phyloP scores from a whole-genome alignment of 1,284 basidiomycete genomes.

The Sparassis latifolia region DNA sequence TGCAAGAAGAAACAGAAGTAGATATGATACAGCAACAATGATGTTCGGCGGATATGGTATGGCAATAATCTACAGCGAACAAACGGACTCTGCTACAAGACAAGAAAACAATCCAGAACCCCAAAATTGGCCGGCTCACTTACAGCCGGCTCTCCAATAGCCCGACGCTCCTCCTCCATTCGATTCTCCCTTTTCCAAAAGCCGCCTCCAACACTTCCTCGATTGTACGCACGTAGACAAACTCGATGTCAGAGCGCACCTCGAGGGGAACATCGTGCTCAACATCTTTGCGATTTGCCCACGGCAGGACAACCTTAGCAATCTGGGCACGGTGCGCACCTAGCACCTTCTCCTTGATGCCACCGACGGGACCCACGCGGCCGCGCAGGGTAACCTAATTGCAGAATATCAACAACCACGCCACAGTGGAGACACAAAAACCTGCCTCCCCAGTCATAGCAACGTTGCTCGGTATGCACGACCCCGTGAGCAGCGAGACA shows the following conservation, averaged over 20 bases:
- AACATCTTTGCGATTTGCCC: conserved; percentile 79
- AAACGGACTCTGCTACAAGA: neutral
- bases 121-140: neutral
- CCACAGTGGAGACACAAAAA: neutral
- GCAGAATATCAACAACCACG: conserved; percentile 2
- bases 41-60: neutral
- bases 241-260: conserved; percentile 67
- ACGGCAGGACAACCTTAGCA: conserved; percentile 76
- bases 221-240: conserved; percentile 74
- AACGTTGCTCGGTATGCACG: conserved; percentile 58
- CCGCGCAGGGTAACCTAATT: conserved; percentile 69
- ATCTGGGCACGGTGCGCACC: conserved; percentile 82
- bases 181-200: conserved; percentile 60
- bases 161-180: conserved; percentile 47
- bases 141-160: conserved; percentile 52
- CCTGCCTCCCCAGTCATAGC: conserved; percentile 82
- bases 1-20: neutral
- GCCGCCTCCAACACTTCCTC: conserved; percentile 77
- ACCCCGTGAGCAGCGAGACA: conserved; percentile 75
- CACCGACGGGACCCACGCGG: conserved; percentile 75
- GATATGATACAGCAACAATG: neutral
- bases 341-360: conserved; percentile 78
- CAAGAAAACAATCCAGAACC: neutral
- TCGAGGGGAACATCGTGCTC: conserved; percentile 76
- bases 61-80: neutral